Percentiles rank a stretch among this genome's conserved stretches.
These are phyloP conservation scores for Rhodomyrtus psidioides DNA, from an alignment of 441 rosid genomes.

Conservation along the genomic window DNA sequence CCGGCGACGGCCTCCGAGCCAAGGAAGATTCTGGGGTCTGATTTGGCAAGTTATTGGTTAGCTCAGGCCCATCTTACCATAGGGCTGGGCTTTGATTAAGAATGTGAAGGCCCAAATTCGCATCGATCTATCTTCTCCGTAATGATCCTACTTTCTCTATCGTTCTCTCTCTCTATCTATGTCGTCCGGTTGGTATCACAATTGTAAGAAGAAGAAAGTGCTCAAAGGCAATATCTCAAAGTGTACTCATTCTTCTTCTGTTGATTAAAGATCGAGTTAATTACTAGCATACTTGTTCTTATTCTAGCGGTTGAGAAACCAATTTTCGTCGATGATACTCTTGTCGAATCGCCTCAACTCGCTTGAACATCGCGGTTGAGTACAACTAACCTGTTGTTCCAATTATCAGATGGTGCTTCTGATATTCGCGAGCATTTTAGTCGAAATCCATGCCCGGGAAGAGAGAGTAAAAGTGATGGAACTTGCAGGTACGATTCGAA, in stretches of 20 bases:
- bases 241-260: background rate
- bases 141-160: background rate
- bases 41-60: background rate
- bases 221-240: background rate
- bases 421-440: too few relatives aligned
- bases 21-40: background rate
- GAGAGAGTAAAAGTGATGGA: too few relatives aligned
- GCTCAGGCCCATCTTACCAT: background rate
- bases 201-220: background rate
- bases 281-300: background rate
- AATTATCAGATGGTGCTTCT: too few relatives aligned
- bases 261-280: background rate
- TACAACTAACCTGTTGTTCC: too few relatives aligned
- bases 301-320: background rate
- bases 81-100: background rate
- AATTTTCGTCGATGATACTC: background rate
- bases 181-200: background rate
- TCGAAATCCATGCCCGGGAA: too few relatives aligned
- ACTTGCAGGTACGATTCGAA: too few relatives aligned
- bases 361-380: background rate
- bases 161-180: background rate
- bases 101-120: background rate
- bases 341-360: background rate
- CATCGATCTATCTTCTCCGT: background rate
- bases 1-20: background rate